Evolutionary conservation across 495 filamentous ascomycete species (phyloP).

Genomic region (Xylaria curta): DNA sequence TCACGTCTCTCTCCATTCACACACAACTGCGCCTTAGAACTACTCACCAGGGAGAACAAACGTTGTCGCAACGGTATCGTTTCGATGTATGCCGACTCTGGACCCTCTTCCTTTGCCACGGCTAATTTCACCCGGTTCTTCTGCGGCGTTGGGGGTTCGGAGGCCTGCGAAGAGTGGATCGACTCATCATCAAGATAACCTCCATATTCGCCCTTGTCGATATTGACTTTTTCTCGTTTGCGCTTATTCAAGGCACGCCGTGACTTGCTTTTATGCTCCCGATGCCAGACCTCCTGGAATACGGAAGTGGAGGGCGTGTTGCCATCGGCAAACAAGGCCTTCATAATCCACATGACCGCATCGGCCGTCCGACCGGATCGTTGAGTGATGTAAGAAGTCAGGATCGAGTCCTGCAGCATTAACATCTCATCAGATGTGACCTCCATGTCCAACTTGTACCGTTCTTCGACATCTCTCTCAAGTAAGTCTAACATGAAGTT

Average conservation of each 20-base stretch:
- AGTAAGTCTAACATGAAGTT: conserved; percentile 79
- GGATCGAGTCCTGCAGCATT: conserved; percentile 44
- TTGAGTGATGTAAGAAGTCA: conserved; percentile 40
- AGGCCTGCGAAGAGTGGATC: conserved; percentile 40
- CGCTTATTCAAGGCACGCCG: conserved; percentile 54
- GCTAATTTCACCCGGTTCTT: conserved; percentile 34
- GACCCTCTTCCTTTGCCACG: conserved; percentile 27
- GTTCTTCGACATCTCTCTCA: conserved; percentile 74
- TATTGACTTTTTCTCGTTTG: conserved; percentile 54
- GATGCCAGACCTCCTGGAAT: conserved; percentile 58
- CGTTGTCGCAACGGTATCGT: conserved; percentile 69
- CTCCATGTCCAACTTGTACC: conserved; percentile 47
- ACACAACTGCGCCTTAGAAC: background rate
- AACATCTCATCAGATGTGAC: conserved; percentile 35
- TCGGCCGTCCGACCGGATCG: conserved; percentile 47
- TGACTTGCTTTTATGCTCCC: conserved; percentile 48
- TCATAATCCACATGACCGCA: conserved; percentile 48
- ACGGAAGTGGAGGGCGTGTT: conserved; percentile 39
- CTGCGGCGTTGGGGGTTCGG: conserved; percentile 40
- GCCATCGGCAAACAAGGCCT: conserved; percentile 51
- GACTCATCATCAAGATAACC: conserved; percentile 50
- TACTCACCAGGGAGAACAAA: conserved; percentile 56
- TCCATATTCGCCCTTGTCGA: conserved; percentile 54
- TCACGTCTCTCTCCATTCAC: background rate
- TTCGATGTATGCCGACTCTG: conserved; percentile 55